phyloP scores from a whole-genome alignment of 305 asterid species.

The Solanum hybrid region DNA sequence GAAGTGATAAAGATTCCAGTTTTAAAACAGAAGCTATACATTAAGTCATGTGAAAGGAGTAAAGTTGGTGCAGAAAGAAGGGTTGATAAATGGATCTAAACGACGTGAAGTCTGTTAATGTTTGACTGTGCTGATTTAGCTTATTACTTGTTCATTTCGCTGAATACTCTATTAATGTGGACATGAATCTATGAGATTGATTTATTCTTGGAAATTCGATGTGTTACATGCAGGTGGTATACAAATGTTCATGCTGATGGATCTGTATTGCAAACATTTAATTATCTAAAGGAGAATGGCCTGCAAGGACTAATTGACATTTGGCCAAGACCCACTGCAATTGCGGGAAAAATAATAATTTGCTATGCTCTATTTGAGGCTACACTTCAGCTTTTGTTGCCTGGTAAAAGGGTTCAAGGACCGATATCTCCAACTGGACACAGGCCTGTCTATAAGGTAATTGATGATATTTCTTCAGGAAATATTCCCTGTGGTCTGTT shows the following conservation, averaged over 20 bases:
- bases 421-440: constrained; percentile 88
- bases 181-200: background rate
- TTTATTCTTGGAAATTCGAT: background rate
- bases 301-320: constrained; percentile 52
- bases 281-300: constrained; percentile 56
- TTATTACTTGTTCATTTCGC: background rate
- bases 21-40: background rate
- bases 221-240: constrained; percentile 66
- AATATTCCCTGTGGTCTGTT: background rate
- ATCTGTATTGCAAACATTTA: constrained; percentile 57
- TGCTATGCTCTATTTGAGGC: constrained; percentile 84
- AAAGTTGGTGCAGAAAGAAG: background rate
- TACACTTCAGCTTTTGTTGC: constrained; percentile 77
- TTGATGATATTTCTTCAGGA: background rate
- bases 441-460: constrained; percentile 80
- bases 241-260: constrained; percentile 97
- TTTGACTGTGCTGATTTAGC: background rate
- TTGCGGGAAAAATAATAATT: constrained; percentile 70
- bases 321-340: constrained; percentile 79
- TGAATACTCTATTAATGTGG: background rate
- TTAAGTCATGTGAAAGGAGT: background rate
- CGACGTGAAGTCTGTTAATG: background rate
- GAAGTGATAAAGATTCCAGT: background rate
- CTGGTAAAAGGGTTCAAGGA: constrained; percentile 81
- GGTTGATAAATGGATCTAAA: background rate